Conservation (phyloP, 768 basidiomycete species). For the Mycena galopus region DNA sequence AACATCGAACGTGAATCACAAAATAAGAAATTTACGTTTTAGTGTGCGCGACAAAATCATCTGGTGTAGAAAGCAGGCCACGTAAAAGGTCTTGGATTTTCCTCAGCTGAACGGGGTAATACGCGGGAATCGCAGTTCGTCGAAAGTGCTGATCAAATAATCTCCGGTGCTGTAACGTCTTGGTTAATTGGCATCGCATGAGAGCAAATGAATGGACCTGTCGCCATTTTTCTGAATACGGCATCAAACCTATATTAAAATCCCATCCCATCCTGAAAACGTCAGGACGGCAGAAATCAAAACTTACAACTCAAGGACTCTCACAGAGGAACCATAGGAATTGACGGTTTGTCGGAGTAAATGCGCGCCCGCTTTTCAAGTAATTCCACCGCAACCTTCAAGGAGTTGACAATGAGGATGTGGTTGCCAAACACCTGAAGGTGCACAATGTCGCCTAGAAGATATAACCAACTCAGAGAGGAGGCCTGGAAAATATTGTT, state of each 20-base stretch:
- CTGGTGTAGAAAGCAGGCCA: constrained; percentile 31
- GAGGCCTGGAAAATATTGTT: no score
- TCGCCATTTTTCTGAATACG: constrained; percentile 48
- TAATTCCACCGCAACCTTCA: constrained; percentile 40
- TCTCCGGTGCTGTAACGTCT: no score
- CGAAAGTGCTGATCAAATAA: constrained; percentile 40
- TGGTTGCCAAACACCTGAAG: constrained; percentile 39
- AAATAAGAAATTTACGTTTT: background rate
- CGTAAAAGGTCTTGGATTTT: constrained; percentile 40
- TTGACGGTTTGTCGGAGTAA: constrained; percentile 38
- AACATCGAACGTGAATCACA: background rate
- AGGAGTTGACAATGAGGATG: constrained; percentile 44
- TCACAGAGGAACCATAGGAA: constrained; percentile 36
- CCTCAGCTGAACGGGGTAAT: constrained; percentile 38
- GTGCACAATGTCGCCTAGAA: constrained; percentile 36
- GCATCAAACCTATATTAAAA: constrained; percentile 45
- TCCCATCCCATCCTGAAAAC: constrained; percentile 48
- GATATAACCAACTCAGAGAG: constrained; percentile 64
- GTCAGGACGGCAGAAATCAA: background rate
- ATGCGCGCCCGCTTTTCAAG: constrained; percentile 41
- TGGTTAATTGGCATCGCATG: no score
- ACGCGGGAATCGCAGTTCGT: constrained; percentile 33
- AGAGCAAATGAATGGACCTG: background rate
- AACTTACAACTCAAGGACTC: no score
- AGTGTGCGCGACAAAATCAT: constrained; percentile 29